Evolutionary conservation across 1,284 basidiomycete species (phyloP), one percentile per base, ranked within the genome.

Genomic region (Sanghuangporus sanghuang): DNA sequence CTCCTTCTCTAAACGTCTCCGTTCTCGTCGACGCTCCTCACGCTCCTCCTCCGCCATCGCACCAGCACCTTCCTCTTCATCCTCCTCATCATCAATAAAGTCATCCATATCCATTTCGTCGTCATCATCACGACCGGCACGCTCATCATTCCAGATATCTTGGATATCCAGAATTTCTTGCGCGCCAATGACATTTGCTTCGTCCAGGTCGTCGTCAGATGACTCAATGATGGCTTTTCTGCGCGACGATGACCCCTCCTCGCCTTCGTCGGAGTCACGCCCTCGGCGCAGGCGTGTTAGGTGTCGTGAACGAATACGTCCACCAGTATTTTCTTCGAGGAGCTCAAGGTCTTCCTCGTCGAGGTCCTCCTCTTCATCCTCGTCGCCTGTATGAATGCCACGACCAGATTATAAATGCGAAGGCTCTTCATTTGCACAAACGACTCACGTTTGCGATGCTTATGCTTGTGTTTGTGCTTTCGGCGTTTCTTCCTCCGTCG

Each of bases 321-420:
- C 83, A 8, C 96, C 95, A 3, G 94, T 95, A 70, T 98, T 99
- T 80, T 99, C 97, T 71, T 93, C 93, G 23, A 99, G 75, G 8
- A 99, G 82, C 60, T 96, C 96, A 61, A 99, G 77, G 72, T 99
- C 97, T 71, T 99, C 97, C 61, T 98, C 96, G 68, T 97, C 95
- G 52, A 98, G 78, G n/a, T 81, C 79, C 38, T 79, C 92, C 64
- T 89, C 86, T 35, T 89, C 75, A 64, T 74, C 85, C 63, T 85
- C 84, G 58, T 82, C 81, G 66, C 80, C 82, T 75, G 57, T 69
- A 71, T 74, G 35, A 42, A 40, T 50, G 36, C 12, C 35, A 14
- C 32, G 32, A 6, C 9, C 61, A 52, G 40, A 50, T 67, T 66
- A 71, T 61, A 66, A 64, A 36, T 59, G 21, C 36, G 27, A 48